phyloP scores from a whole-genome alignment of 371 early-diverging fungal genomes.

The Apophysomyces elegans region DNA sequence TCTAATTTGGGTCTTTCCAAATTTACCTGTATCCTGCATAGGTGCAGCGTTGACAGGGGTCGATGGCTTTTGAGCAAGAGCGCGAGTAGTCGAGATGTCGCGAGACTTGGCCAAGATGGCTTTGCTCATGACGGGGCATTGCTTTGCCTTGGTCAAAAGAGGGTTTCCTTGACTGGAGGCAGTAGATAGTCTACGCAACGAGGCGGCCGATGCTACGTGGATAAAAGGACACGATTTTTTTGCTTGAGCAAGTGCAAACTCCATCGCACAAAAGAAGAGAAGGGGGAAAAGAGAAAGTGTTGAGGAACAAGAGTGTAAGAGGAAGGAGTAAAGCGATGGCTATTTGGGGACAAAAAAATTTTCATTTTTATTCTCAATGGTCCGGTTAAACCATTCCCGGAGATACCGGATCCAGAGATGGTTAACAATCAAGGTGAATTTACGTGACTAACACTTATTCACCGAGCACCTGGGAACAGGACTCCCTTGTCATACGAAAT shows the following conservation, averaged over 20 bases:
- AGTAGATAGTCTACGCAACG: constrained; percentile 73
- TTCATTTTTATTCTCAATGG: constrained; percentile 3
- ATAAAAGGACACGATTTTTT: constrained; percentile 86
- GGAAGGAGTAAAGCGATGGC: neutral
- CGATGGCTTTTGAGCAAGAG: constrained; percentile 45
- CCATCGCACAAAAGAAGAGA: constrained; percentile 45
- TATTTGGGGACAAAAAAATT: constrained; percentile 14
- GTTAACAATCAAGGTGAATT: neutral
- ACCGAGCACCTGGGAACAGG: no score
- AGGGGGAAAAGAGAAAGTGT: constrained; percentile 18
- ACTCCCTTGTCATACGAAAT: no score
- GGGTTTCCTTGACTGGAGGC: constrained; percentile 45
- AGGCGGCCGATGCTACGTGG: constrained; percentile 75
- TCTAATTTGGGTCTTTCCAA: neutral
- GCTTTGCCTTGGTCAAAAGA: constrained; percentile 79
- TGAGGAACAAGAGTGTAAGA: constrained; percentile 16
- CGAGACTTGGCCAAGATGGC: constrained; percentile 77
- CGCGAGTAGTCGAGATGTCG: constrained; percentile 44
- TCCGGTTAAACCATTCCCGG: constrained; percentile 4
- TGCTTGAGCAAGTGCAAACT: constrained; percentile 55
- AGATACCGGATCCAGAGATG: neutral
- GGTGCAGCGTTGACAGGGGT: constrained; percentile 52
- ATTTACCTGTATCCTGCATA: constrained; percentile 28
- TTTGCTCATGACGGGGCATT: constrained; percentile 91
- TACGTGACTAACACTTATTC: neutral